Evolutionary conservation across 768 basidiomycete genomes (phyloP).

Genomic region (Suillus americanus): DNA sequence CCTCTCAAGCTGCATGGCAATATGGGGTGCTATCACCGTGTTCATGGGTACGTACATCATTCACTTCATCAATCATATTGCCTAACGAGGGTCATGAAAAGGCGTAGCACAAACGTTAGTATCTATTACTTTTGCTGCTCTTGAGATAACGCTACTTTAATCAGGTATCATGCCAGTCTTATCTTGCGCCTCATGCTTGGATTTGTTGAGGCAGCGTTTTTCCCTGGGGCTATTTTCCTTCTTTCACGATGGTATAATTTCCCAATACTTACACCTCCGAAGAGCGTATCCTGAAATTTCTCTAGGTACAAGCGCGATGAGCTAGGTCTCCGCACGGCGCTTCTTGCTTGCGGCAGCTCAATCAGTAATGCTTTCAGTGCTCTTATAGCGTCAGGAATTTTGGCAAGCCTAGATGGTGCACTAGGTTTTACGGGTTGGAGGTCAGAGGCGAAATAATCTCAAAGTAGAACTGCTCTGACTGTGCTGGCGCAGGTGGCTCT

Average conservation of each 20-base stretch:
- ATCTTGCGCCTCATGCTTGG: conserved; percentile 76
- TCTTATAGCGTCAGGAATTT: conserved; percentile 74
- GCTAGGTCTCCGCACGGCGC: conserved; percentile 63
- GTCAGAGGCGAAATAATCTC: conserved; percentile 33
- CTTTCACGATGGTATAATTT: conserved; percentile 56
- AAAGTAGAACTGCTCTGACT: conserved; percentile 2
- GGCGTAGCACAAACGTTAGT: conserved; percentile 36
- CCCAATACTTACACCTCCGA: background rate
- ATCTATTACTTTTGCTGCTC: background rate
- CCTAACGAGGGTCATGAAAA: conserved; percentile 9
- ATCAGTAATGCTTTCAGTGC: conserved; percentile 82
- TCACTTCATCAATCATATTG: conserved; percentile 3
- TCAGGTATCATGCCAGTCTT: conserved; percentile 57
- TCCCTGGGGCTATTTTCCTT: conserved; percentile 67
- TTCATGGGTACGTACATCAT: conserved; percentile 41
- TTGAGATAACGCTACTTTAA: conserved; percentile 1
- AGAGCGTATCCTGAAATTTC: background rate
- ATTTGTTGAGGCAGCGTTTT: conserved; percentile 66
- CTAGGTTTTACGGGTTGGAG: conserved; percentile 72
- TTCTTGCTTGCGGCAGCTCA: conserved; percentile 68
- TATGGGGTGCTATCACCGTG: conserved; percentile 66
- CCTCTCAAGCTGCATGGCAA: conserved; percentile 59
- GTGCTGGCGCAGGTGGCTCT: conserved; percentile 54
- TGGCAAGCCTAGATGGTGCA: conserved; percentile 66
- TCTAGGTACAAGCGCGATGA: conserved; percentile 59